Evolutionary conservation across 1,284 basidiomycete species (phyloP).

Genomic region (Anthracocystis setariae): DNA sequence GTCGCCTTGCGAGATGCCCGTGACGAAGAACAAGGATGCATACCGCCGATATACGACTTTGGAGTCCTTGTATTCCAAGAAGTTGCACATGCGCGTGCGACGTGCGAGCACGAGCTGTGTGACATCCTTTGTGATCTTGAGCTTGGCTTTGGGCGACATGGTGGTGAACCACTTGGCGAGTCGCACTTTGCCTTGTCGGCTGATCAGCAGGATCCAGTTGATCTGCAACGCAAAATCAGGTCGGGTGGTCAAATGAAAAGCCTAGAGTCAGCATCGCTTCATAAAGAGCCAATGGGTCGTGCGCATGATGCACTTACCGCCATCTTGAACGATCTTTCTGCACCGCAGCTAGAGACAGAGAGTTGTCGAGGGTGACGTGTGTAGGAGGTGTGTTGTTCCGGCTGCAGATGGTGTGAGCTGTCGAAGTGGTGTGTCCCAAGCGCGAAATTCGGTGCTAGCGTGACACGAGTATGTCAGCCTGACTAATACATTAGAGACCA

Average conservation of each 20-base stretch:
- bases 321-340: background rate
- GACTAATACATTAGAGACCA: slow-evolving; percentile 32
- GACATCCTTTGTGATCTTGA: slow-evolving; percentile 99
- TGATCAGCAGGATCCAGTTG: slow-evolving; percentile 86
- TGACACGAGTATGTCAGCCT: slow-evolving; percentile 12
- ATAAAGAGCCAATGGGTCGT: no score
- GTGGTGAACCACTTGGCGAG: slow-evolving; percentile 99
- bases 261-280: background rate
- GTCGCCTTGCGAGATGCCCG: slow-evolving; percentile 86
- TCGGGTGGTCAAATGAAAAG: background rate
- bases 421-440: slow-evolving; percentile 24
- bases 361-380: background rate
- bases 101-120: slow-evolving; percentile 96
- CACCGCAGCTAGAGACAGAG: background rate
- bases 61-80: slow-evolving; percentile 89
- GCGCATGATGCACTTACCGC: background rate
- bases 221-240: slow-evolving; percentile 49
- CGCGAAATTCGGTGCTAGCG: slow-evolving; percentile 3
- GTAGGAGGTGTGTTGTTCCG: background rate
- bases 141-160: slow-evolving; percentile 89
- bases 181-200: slow-evolving; percentile 96
- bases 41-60: slow-evolving; percentile 94
- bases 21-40: slow-evolving; percentile 97
- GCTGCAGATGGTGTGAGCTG: slow-evolving; percentile 2
- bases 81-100: slow-evolving; percentile 98